A percentile compares a stretch with the other conserved stretches of the same genome.
Conservation (phyloP, 148 eudicot species). For the Mesembryanthemum crystallinum region DNA sequence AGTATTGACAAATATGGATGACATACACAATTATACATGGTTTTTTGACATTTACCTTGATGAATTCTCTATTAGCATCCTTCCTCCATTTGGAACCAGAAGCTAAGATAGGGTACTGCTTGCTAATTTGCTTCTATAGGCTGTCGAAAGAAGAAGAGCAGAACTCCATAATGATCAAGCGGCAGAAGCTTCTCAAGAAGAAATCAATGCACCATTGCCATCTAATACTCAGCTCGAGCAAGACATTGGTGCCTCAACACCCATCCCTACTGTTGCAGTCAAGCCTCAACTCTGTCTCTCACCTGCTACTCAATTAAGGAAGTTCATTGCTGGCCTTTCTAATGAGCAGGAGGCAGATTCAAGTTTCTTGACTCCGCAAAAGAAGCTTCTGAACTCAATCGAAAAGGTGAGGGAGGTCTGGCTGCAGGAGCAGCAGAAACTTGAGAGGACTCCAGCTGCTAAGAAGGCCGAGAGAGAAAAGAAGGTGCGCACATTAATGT, state of each 20-base stretch:
- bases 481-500: constrained; percentile 58
- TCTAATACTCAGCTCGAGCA: constrained; percentile 48
- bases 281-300: constrained; percentile 27
- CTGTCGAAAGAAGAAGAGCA: constrained; percentile 69
- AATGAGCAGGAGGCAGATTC: constrained; percentile 31
- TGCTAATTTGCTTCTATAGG: too few relatives aligned
- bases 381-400: constrained; percentile 55
- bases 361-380: constrained; percentile 37
- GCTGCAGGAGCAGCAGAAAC: constrained; percentile 54
- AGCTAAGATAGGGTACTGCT: too few relatives aligned
- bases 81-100: too few relatives aligned
- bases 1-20: too few relatives aligned
- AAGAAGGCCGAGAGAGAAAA: constrained; percentile 64
- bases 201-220: constrained; percentile 6
- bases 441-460: constrained; percentile 64
- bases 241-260: constrained; percentile 35
- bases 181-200: constrained; percentile 18
- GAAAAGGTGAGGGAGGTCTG: constrained; percentile 72
- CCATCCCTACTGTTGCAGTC: constrained; percentile 29
- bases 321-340: constrained; percentile 41
- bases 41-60: too few relatives aligned
- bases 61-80: too few relatives aligned
- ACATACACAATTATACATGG: too few relatives aligned
- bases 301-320: constrained; percentile 38
- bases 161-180: constrained; percentile 23